These are phyloP conservation scores for Rosa multiflora DNA, from an alignment of 306 rosid species.

Conservation along the genomic window DNA sequence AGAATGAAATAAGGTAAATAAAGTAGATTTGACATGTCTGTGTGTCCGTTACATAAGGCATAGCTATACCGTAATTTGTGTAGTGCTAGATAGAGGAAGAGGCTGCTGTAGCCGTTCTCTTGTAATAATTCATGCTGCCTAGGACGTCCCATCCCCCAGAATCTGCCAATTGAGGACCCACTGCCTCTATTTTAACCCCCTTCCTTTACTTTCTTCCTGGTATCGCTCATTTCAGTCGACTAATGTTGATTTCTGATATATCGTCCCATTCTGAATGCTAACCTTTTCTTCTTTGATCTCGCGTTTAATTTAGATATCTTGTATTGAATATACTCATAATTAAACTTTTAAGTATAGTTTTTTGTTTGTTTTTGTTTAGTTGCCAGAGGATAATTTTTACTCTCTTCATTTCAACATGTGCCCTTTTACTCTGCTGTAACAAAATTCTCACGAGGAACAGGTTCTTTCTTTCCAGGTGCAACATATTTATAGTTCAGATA, in stretches of 20 bases:
- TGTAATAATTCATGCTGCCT: not conserved
- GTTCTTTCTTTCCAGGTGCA: not conserved
- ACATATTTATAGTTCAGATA: not conserved
- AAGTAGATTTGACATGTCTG: not conserved
- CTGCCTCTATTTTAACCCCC: not conserved
- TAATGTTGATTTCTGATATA: not conserved
- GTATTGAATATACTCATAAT: not conserved
- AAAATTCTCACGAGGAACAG: not conserved
- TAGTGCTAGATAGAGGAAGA: not conserved
- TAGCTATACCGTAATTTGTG: not conserved
- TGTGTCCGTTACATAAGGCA: not conserved
- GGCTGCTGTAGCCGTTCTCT: not conserved
- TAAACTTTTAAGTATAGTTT: not conserved
- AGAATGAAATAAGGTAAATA: not conserved
- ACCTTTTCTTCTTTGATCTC: not conserved
- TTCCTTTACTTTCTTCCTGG: not conserved
- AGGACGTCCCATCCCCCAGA: conserved; percentile 12
- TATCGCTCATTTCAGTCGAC: not conserved
- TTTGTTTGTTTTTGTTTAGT: too few relatives aligned
- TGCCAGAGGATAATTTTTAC: too few relatives aligned
- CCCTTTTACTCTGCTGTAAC: not conserved
- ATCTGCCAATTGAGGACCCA: not conserved
- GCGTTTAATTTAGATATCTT: not conserved
- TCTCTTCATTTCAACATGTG: not conserved
- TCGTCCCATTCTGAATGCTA: not conserved